A percentile compares a stretch with the other conserved stretches of the same genome.
Evolutionary conservation across 129 eudicot genomes (phyloP).

Genomic region (Ambrosia trifida): DNA sequence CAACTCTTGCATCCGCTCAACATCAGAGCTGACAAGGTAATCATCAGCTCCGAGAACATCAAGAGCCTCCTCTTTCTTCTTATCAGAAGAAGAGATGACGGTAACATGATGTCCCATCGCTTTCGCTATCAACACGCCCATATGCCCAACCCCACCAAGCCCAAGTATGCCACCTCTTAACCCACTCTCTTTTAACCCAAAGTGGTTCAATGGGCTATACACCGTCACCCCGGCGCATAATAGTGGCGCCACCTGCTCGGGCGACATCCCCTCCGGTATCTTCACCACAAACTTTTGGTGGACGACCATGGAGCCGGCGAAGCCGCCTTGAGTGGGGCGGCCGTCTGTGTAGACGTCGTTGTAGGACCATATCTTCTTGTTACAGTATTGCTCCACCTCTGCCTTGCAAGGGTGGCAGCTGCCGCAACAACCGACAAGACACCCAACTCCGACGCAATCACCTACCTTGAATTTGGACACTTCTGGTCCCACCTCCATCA

Average conservation of each 20-base stretch:
- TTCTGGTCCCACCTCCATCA: conserved; percentile 83
- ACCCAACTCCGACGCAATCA: conserved; percentile 84
- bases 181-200: conserved; percentile 72
- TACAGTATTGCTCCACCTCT: conserved; percentile 88
- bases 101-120: conserved; percentile 96
- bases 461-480: conserved; percentile 75
- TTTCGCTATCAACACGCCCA: conserved; percentile 91
- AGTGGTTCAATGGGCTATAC: conserved; percentile 88
- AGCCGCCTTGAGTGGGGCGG: conserved; percentile 95
- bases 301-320: conserved; percentile 68
- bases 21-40: conserved; percentile 78
- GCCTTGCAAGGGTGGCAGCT: conserved; percentile 67
- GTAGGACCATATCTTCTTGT: conserved; percentile 90
- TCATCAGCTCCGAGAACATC: conserved; percentile 87
- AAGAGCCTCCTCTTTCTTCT: conserved; percentile 72
- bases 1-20: conserved; percentile 55
- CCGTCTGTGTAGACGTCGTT: conserved; percentile 96
- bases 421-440: conserved; percentile 72
- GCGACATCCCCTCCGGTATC: conserved; percentile 85
- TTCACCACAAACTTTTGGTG: conserved; percentile 90
- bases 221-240: conserved; percentile 95
- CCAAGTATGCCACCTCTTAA: conserved; percentile 84
- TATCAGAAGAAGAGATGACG: conserved; percentile 81
- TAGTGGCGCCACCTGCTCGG: conserved; percentile 91
- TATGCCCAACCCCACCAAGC: conserved; percentile 99